Evolutionary conservation across 2,329 filamentous ascomycete genomes (phyloP).

Genomic region (Penicillium decumbens): DNA sequence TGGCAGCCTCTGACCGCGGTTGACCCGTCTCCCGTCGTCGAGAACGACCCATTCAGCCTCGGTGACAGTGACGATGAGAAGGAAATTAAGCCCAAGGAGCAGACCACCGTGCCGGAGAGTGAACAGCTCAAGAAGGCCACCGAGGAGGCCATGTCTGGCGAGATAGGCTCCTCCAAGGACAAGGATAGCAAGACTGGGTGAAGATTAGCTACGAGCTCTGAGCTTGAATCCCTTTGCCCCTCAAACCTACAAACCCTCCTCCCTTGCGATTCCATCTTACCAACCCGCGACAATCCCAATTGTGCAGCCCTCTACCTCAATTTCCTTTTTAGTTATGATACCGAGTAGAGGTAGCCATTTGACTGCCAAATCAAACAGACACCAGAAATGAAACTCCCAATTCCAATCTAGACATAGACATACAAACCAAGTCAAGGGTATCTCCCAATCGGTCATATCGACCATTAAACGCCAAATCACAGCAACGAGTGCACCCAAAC

Average conservation of each 20-base stretch:
- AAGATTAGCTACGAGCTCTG: neutral
- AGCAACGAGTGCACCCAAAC: neutral
- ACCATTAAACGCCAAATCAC: constrained; percentile 12
- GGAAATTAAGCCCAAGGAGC: constrained; percentile 64
- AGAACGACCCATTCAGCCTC: constrained; percentile 94
- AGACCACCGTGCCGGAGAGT: constrained; percentile 48
- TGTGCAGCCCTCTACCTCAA: neutral
- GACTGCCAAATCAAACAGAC: neutral
- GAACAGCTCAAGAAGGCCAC: constrained; percentile 64
- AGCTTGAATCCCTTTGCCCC: neutral
- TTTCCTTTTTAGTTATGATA: neutral
- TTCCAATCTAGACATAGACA: constrained; percentile 5
- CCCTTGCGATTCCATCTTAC: neutral
- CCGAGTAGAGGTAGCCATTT: neutral
- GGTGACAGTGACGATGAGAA: constrained; percentile 94
- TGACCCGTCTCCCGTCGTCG: constrained; percentile 75
- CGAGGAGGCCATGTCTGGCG: constrained; percentile 44
- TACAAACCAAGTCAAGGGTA: constrained; percentile 12
- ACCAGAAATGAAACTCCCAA: neutral
- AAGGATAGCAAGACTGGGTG: constrained; percentile 20
- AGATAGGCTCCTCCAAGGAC: constrained; percentile 31
- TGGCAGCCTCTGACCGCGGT: constrained; percentile 91
- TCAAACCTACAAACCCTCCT: neutral
- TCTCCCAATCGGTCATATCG: constrained; percentile 8
- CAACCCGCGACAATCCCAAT: neutral